Percentiles rank a stretch among this genome's conserved stretches.
Conservation (phyloP, 129 eudicot genomes). For the Logfia minima region DNA sequence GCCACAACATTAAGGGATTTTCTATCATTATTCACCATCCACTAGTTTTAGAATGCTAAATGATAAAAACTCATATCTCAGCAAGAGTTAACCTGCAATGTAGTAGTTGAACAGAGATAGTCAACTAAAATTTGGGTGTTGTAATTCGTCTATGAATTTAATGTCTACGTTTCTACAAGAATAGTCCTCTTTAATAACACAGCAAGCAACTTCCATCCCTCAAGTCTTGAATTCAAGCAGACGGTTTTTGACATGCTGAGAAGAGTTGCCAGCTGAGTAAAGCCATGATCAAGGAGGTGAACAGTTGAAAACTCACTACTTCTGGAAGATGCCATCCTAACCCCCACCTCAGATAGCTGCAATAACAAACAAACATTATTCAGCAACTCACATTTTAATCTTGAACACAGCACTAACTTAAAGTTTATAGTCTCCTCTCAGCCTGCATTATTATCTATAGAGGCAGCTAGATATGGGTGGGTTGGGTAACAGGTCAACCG, state of each 20-base stretch:
- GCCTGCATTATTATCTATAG: not conserved
- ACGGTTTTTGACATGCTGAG: conserved; percentile 90
- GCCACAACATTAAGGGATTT: not conserved
- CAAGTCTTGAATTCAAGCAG: conserved; percentile 36
- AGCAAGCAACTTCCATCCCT: conserved; percentile 13
- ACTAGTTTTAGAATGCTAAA: not conserved
- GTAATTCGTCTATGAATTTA: conserved; percentile 11
- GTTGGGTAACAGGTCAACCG: not conserved
- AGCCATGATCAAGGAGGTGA: conserved; percentile 84
- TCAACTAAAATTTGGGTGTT: not conserved
- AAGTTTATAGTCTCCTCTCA: not conserved
- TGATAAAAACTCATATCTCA: conserved; percentile 6
- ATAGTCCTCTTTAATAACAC: conserved; percentile 15
- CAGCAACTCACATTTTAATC: not conserved
- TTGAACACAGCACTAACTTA: not conserved
- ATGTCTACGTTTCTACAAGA: conserved; percentile 33
- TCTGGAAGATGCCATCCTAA: conserved; percentile 93
- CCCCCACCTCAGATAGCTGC: conserved; percentile 79
- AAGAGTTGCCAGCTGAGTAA: conserved; percentile 94
- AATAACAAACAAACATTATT: conserved; percentile 13
- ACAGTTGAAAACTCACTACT: conserved; percentile 85
- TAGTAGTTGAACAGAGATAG: not conserved
- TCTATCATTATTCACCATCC: not conserved
- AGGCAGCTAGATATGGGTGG: not conserved
- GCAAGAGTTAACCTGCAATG: not conserved